Evolutionary conservation across 495 filamentous ascomycete species (phyloP).

Genomic region (Neurospora terricola): DNA sequence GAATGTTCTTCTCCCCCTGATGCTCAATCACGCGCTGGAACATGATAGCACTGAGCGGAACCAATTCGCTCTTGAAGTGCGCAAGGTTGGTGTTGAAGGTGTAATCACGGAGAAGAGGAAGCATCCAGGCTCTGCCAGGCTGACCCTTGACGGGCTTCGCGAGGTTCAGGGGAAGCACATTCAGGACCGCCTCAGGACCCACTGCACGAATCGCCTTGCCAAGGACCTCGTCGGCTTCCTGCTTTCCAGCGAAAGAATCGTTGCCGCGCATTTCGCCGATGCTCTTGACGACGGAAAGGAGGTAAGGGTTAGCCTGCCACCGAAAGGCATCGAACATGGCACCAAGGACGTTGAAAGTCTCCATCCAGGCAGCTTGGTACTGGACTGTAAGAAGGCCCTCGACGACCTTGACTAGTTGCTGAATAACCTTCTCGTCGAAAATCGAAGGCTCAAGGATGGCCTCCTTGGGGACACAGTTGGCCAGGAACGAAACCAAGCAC

Average conservation of each 20-base stretch:
- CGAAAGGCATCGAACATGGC: slow-evolving; percentile 77
- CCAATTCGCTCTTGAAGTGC: slow-evolving; percentile 77
- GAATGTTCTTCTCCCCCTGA: slow-evolving; percentile 73
- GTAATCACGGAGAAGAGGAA: slow-evolving; percentile 78
- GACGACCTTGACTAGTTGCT: slow-evolving; percentile 58
- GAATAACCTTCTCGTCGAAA: slow-evolving; percentile 75
- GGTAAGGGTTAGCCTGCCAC: slow-evolving; percentile 71
- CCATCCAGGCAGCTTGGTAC: slow-evolving; percentile 90
- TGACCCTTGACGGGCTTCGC: slow-evolving; percentile 61
- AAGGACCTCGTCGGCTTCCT: slow-evolving; percentile 84
- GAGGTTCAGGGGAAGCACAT: slow-evolving; percentile 78
- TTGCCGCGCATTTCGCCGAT: slow-evolving; percentile 83
- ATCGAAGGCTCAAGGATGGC: slow-evolving; percentile 80
- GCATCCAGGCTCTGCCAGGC: slow-evolving; percentile 84
- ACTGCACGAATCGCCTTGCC: slow-evolving; percentile 77
- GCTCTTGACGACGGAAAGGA: slow-evolving; percentile 60
- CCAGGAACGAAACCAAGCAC: slow-evolving; percentile 83
- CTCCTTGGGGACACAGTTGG: slow-evolving; percentile 70
- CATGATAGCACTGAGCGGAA: slow-evolving; percentile 80
- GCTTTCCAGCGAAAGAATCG: slow-evolving; percentile 85
- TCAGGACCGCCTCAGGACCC: slow-evolving; percentile 73
- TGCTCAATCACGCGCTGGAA: slow-evolving; percentile 82
- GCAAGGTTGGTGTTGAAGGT: slow-evolving; percentile 73
- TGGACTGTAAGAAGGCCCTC: slow-evolving; percentile 72
- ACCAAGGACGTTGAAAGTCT: slow-evolving; percentile 84